phyloP scores from a whole-genome alignment of 306 rosid species.

The Cicer yamashitae region DNA sequence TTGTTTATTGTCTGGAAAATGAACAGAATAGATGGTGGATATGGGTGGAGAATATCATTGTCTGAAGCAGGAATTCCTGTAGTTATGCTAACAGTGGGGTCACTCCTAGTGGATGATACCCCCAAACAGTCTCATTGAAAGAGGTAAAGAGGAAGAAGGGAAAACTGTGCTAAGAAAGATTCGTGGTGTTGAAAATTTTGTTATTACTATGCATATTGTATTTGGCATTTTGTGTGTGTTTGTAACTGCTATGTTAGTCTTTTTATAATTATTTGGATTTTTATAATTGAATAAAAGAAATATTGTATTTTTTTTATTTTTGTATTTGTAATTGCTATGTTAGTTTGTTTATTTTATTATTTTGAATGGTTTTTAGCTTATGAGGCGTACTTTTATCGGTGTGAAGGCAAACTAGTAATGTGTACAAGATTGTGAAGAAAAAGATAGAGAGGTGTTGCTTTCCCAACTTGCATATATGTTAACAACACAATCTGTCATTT shows the following conservation, averaged over 20 bases:
- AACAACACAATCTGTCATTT: conserved; percentile 89
- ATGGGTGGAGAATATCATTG: conserved; percentile 77
- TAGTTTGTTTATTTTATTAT: too few relatives aligned
- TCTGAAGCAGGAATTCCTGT: conserved; percentile 65
- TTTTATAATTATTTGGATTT: not conserved
- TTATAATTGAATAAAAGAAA: too few relatives aligned
- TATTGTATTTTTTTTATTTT: not conserved
- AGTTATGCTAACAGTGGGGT: conserved; percentile 46
- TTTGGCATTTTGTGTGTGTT: not conserved
- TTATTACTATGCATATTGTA: too few relatives aligned
- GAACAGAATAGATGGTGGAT: conserved; percentile 57
- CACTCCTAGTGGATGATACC: conserved; percentile 58
- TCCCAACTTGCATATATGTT: conserved; percentile 89
- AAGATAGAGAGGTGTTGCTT: conserved; percentile 95
- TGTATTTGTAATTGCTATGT: not conserved
- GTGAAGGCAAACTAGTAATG: too few relatives aligned
- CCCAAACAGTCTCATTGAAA: conserved; percentile 64
- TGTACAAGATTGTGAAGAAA: conserved; percentile 66
- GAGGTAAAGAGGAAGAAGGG: conserved; percentile 60
- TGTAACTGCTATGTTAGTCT: not conserved
- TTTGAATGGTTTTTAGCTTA: too few relatives aligned
- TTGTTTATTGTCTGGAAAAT: too few relatives aligned
- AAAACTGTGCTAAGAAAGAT: conserved; percentile 58
- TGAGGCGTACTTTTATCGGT: too few relatives aligned
- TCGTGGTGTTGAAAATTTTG: conserved; percentile 60